A percentile compares a stretch with the other conserved stretches of the same genome.
Evolutionary conservation across 2,329 filamentous ascomycete species (phyloP).

Genomic region (Tothia fuscella): DNA sequence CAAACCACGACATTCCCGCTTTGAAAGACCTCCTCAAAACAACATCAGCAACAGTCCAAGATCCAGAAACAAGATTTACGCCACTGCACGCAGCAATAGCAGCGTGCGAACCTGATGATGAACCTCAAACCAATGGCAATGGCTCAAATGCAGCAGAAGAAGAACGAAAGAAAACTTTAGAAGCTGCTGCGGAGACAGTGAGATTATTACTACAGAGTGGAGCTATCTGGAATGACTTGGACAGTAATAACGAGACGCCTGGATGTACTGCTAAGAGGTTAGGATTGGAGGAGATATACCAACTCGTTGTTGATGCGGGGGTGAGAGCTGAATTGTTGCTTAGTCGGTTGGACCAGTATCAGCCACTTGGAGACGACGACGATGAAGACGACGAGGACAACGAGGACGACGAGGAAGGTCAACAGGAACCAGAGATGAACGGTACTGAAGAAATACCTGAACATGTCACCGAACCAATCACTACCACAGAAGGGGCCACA

Average conservation of each 20-base stretch:
- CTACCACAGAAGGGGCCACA: constrained; percentile 15
- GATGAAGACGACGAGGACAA: constrained; percentile 38
- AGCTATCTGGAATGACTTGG: constrained; percentile 95
- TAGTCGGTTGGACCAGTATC: constrained; percentile 69
- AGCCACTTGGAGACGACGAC: constrained; percentile 51
- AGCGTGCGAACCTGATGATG: constrained; percentile 33
- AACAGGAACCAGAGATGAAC: constrained; percentile 17
- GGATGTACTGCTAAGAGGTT: constrained; percentile 69
- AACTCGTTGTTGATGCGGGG: constrained; percentile 76
- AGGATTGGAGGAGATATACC: constrained; percentile 60
- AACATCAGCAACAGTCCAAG: constrained; percentile 60
- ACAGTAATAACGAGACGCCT: constrained; percentile 76
- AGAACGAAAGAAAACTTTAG: constrained; percentile 19
- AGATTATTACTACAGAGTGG: constrained; percentile 72
- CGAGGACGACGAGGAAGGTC: constrained; percentile 27
- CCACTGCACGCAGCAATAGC: constrained; percentile 85
- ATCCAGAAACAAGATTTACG: constrained; percentile 72
- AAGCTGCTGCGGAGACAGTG: constrained; percentile 56
- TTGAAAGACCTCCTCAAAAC: constrained; percentile 53
- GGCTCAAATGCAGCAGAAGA: constrained; percentile 17
- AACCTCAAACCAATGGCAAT: constrained; percentile 25
- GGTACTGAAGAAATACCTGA: constrained; percentile 14
- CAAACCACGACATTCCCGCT: constrained; percentile 53
- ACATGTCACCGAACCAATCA: constrained; percentile 18
- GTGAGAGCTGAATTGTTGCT: constrained; percentile 83